Conservation (phyloP, 768 basidiomycete species). For the Amanita pallidorosea region DNA sequence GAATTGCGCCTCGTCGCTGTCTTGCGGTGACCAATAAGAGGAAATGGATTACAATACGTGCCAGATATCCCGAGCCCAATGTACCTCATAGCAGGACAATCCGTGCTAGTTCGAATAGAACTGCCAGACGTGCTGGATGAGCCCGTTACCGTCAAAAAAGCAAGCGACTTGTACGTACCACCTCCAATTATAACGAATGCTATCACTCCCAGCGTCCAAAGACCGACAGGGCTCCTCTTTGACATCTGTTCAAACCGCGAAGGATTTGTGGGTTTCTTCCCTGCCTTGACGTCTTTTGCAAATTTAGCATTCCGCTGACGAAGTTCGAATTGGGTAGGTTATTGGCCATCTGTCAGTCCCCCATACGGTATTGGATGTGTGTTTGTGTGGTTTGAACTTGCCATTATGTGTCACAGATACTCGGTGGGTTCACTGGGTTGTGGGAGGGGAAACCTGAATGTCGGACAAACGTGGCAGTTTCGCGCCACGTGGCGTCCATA, state of each 20-base stretch:
- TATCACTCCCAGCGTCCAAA: constrained; percentile 66
- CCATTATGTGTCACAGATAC: constrained; percentile 25
- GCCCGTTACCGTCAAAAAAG: background rate
- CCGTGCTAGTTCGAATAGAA: constrained; percentile 48
- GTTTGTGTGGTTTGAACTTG: constrained; percentile 6
- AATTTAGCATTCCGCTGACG: constrained; percentile 76
- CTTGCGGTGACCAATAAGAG: background rate
- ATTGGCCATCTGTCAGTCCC: background rate
- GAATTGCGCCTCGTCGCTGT: background rate
- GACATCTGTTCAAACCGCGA: constrained; percentile 62
- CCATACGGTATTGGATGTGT: background rate
- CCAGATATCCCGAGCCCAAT: too few relatives aligned
- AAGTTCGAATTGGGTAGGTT: constrained; percentile 81
- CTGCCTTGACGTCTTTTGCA: constrained; percentile 57
- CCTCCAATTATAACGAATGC: constrained; percentile 75
- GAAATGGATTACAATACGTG: background rate
- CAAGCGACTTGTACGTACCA: constrained; percentile 32
- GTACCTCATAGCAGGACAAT: background rate
- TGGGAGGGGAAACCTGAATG: constrained; percentile 6
- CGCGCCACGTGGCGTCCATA: background rate
- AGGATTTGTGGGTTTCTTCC: constrained; percentile 65
- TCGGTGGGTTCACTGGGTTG: constrained; percentile 5
- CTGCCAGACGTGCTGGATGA: constrained; percentile 22
- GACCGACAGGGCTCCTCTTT: constrained; percentile 65
- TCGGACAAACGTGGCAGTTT: constrained; percentile 6